Conservation (phyloP, 257 asterid species). For the Ocimum tenuiflorum region DNA sequence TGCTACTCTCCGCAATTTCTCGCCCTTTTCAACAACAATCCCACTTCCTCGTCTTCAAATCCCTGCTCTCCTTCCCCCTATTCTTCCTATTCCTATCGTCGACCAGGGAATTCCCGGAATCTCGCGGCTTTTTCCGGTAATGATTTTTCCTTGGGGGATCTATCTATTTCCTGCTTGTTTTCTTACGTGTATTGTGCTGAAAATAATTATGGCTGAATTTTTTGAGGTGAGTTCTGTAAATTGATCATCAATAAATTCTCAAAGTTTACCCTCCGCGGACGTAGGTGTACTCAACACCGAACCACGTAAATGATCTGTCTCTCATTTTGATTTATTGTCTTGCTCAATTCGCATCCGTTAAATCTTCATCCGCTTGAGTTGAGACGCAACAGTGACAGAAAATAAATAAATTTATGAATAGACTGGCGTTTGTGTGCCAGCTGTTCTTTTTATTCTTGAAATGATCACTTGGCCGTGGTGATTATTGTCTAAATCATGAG, state of each 20-base stretch:
- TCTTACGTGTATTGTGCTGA: neutral
- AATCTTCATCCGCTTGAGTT: no score
- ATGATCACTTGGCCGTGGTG: neutral
- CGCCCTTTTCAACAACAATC: conserved; percentile 5
- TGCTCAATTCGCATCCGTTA: no score
- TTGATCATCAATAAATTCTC: no score
- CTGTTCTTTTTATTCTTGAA: neutral
- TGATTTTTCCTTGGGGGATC: neutral
- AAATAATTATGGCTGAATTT: neutral
- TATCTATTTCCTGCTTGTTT: neutral
- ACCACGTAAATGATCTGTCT: no score
- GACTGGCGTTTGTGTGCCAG: neutral
- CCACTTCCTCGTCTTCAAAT: conserved; percentile 18
- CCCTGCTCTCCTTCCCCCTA: conserved; percentile 28
- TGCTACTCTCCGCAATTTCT: conserved; percentile 21
- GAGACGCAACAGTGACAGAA: no score
- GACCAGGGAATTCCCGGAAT: conserved; percentile 14
- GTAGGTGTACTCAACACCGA: no score
- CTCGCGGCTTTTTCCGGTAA: conserved; percentile 30
- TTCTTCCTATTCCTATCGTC: conserved; percentile 17
- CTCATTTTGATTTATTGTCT: no score
- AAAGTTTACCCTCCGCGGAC: no score
- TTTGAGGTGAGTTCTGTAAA: neutral
- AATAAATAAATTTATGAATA: neutral
- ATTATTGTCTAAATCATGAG: neutral